Evolutionary conservation across 2,329 filamentous ascomycete genomes (phyloP), one percentile per base, ranked within the genome.

Genomic region (Penicillium sp.): DNA sequence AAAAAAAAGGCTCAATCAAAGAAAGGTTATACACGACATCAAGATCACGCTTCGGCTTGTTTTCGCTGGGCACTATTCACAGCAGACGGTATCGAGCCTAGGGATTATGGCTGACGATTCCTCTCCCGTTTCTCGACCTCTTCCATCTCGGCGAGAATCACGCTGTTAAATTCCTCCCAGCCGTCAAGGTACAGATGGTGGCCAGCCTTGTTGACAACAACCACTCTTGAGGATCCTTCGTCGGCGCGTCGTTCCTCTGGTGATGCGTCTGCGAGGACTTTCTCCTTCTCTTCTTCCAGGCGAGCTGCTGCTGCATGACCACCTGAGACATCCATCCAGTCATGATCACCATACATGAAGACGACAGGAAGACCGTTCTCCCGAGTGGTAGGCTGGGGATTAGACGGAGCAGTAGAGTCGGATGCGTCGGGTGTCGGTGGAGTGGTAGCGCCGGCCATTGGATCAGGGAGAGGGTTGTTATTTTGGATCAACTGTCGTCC

Each of bases 291-390:
- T 54, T 87, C 81, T 56, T 90, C 87, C 11, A 97, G 82, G 71
- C 89, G 92, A 74, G 92, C 85, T 67, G 89, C 85, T 0, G 92
- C 87, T 0, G 89, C 91, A 44, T 87, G 85, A 0, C 94, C 94
- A 27, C 92, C 94, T 0, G 86, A 86, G 8, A 94, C 87, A 63
- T 99, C 94, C 94, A 99, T 99, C 94, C 94, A 99, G 78, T 99
- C 94, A 68, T 94, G 87, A 66, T 97, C 92, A 59, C 94, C 94
- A 70, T 99, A 99, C 89, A 97, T 92, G 70, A 99, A 84, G 8
- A 97, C 83, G 31, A 97, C 80, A 0, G 94, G 93, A 47, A 92
- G 80, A 1, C 92, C 92, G 0, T 82, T 89, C 63, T 86, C 84
- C 9, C 78, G 72, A 21, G 66, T 62, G 14, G 67, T 53, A 13